Base-by-base conservation (phyloP, 768 basidiomycete genomes). In the Roridomyces roridus region DNA sequence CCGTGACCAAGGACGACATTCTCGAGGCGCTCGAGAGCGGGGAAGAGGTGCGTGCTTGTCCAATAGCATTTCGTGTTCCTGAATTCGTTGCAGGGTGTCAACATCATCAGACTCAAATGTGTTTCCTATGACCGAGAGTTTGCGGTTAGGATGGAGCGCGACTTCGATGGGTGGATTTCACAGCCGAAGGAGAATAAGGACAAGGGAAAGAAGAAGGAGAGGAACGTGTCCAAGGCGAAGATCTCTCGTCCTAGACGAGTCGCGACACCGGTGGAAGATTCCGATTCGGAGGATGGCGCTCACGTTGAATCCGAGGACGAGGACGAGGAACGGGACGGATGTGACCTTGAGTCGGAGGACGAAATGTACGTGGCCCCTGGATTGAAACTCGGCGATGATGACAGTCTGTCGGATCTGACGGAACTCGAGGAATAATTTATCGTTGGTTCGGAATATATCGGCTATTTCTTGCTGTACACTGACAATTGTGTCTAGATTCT, bases 21-120 rank as follows among this genome's bases (percentile, higher is more conserved):
- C 49, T 70, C 10, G 20, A 55, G 6, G 72, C 71, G 24, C 60
- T 73, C 17, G 55, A 50, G 15, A 43, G 54, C 20, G 72, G 73
- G 17, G 70, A 72, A 8, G 72, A 72, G 45, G 45, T 46, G 18
- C 31, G 36, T 25, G 6, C 8, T n/a, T 29, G 24, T 26, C 25
- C 28, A 20, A 7, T 50, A 6, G 28, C 17, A 12, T 18, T 25
- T 6, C 44, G 7, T 25, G 24, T 37, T 36, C 24, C 8, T 51
- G n/a, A 2, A 12, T 10, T 2, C 29, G 21, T 17, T 18, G 4
- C 44, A 60, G 59, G 15, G n/a, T 1, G 48, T 60, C 40, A 25
- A 42, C 4, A 52, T 60, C 26, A 54, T 62, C 29, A 25, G 18
- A 28, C 24, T 62, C 50, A n/a, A 48, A 23, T 57, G 60, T 25